These are phyloP conservation scores for Talaromyces nanjingensis DNA, from an alignment of 495 filamentous ascomycete genomes.

Conservation along the genomic window DNA sequence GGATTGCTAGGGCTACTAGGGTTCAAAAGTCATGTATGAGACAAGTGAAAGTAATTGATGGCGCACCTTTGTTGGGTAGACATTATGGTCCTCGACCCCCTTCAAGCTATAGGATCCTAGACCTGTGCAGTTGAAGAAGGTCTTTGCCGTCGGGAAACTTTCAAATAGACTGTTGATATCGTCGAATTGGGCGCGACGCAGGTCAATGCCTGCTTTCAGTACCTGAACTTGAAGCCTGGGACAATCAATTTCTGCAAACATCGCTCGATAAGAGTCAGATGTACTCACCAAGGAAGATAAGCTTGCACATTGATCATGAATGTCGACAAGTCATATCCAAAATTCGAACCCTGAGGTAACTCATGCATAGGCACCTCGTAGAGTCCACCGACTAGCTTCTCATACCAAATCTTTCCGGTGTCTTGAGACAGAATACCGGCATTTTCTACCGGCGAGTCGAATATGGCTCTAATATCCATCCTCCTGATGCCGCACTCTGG, in stretches of 20 bases:
- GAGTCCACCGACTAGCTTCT: constrained; percentile 6
- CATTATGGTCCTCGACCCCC: constrained; percentile 14
- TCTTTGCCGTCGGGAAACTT: neutral
- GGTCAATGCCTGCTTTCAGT: neutral
- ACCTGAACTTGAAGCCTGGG: constrained; percentile 5
- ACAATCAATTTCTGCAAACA: neutral
- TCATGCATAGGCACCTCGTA: neutral
- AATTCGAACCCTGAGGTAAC: constrained; percentile 2
- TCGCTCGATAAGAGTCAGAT: no score
- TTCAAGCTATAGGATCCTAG: constrained; percentile 9
- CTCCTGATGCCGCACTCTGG: constrained; percentile 5
- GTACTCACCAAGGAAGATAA: constrained; percentile 7
- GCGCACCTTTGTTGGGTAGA: constrained; percentile 3
- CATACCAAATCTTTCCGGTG: constrained; percentile 7
- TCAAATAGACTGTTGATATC: constrained; percentile 1
- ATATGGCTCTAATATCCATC: constrained; percentile 6
- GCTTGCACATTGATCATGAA: constrained; percentile 7
- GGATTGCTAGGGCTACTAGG: no score
- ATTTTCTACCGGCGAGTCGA: constrained; percentile 3
- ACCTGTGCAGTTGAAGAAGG: constrained; percentile 16
- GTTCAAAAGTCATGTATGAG: neutral
- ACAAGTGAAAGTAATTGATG: neutral
- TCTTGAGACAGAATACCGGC: constrained; percentile 1
- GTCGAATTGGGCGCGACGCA: constrained; percentile 5
- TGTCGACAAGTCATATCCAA: constrained; percentile 7